A percentile compares a stretch with the other conserved stretches of the same genome.
phyloP scores from a whole-genome alignment of 306 rosid species.

The Vigna unguiculata region DNA sequence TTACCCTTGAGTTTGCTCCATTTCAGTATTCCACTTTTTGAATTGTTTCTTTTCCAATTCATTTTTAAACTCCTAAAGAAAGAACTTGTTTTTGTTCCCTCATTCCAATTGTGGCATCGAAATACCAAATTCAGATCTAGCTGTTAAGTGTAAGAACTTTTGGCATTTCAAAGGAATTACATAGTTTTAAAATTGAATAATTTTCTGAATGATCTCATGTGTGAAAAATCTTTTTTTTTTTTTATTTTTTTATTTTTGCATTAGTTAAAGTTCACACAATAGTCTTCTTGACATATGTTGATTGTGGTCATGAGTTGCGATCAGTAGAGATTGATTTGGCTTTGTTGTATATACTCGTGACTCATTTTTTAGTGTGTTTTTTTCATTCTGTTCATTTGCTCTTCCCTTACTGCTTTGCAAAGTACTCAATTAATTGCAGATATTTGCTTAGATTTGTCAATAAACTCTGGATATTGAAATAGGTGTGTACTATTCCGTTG shows the following conservation, averaged over 20 bases:
- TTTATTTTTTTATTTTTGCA: too few relatives aligned
- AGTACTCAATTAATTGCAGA: constrained; percentile 16
- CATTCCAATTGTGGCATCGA: background rate
- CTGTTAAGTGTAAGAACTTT: constrained; percentile 7
- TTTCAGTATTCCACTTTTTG: background rate
- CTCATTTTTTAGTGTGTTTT: constrained; percentile 11
- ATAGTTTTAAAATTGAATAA: background rate
- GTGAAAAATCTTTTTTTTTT: background rate
- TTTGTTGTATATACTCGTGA: background rate
- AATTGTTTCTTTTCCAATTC: background rate
- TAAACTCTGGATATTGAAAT: constrained; percentile 46
- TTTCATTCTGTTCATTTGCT: constrained; percentile 29
- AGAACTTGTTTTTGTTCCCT: background rate
- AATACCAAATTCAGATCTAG: background rate
- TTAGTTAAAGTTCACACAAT: background rate
- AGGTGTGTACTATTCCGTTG: constrained; percentile 93
- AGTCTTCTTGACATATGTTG: background rate
- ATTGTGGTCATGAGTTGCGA: constrained; percentile 8
- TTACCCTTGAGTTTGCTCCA: background rate
- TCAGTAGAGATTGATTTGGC: constrained; percentile 5
- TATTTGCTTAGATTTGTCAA: constrained; percentile 23
- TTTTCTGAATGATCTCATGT: background rate
- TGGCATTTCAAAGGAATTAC: constrained; percentile 20
- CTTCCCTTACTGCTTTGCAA: constrained; percentile 15
- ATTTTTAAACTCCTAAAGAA: background rate